Base-by-base conservation (phyloP, 441 rosid species). In the Geranium incanum region DNA sequence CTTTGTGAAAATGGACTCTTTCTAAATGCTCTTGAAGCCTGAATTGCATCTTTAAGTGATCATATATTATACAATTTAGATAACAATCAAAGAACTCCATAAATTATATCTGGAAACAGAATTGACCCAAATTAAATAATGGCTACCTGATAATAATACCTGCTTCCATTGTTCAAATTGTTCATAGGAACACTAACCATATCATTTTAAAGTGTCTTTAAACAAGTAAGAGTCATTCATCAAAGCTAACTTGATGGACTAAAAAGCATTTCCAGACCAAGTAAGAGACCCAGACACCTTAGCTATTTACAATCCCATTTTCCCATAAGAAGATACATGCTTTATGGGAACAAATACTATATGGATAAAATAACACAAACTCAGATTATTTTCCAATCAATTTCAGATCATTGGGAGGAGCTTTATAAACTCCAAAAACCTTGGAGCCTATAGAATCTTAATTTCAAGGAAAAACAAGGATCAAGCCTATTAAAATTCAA, bases 61-160 rank as follows among this genome's bases (percentile, higher is more conserved):
- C 12, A 43, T 43, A 7, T 43, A 43, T 43, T 11, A 43, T 11
- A 48, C 13, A 48, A 48, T 48, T 11, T 13, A 48, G 57, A 3
- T 12, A 48, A 48, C 33, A 43, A 43, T 8, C 50, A 6, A 43
- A 43, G 11, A 43, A 43, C 1, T 43, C 11, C 1, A 43, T 5
- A 5, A 4, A 6, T 6, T 28, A 28, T 28, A 28, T 11, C 37
- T 15, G 18, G 8, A 64, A 71, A 0, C 36, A 48, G 63, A 62
- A 36, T 2, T 12, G 15, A 48, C 57, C 16, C 15, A 13, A 74
- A 12, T 50, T 38, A 50, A 33, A 41, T 13, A 1, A 18, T 16
- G 41, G 23, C 64, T 83, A 90, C 96, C 93, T 89, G 90, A 70
- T 91, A 93, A 28, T 28, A 28, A 1, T 28, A 28, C 33, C 33